Evolutionary conservation across 257 asterid species (phyloP).

Genomic region (Solanum lycopersicoides): DNA sequence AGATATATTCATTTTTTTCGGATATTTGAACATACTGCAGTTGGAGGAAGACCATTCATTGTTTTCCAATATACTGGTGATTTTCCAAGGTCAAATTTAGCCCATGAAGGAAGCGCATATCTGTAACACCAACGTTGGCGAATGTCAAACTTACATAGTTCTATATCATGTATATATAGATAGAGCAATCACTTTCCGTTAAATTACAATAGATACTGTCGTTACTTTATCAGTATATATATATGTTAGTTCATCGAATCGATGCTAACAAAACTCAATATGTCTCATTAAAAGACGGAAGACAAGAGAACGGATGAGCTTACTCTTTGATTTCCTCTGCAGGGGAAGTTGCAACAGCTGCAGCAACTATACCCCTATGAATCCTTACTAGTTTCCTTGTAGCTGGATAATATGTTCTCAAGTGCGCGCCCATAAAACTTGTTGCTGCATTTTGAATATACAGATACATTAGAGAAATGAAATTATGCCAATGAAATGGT

Average conservation of each 20-base stretch:
- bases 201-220: too few species aligned
- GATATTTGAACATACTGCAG: slow-evolving; percentile 38
- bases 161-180: background rate
- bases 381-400: slow-evolving; percentile 19
- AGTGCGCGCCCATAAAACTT: slow-evolving; percentile 26
- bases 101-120: slow-evolving; percentile 70
- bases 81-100: slow-evolving; percentile 75
- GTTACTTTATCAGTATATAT: background rate
- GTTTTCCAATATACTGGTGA: slow-evolving; percentile 92
- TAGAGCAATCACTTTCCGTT: too few species aligned
- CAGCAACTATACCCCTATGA: slow-evolving; percentile 26
- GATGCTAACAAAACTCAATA: background rate
- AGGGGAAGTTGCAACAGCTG: slow-evolving; percentile 41
- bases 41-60: slow-evolving; percentile 82
- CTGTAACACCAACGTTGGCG: slow-evolving; percentile 11
- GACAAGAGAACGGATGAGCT: slow-evolving; percentile 10
- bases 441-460: slow-evolving; percentile 27
- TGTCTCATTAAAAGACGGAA: background rate
- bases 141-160: background rate
- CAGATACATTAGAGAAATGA: background rate
- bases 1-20: background rate
- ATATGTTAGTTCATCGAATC: background rate
- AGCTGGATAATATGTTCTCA: slow-evolving; percentile 10
- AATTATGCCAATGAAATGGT: background rate
- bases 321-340: slow-evolving; percentile 53